Conservation (phyloP, 768 basidiomycete species). For the Trametes sanguinea region DNA sequence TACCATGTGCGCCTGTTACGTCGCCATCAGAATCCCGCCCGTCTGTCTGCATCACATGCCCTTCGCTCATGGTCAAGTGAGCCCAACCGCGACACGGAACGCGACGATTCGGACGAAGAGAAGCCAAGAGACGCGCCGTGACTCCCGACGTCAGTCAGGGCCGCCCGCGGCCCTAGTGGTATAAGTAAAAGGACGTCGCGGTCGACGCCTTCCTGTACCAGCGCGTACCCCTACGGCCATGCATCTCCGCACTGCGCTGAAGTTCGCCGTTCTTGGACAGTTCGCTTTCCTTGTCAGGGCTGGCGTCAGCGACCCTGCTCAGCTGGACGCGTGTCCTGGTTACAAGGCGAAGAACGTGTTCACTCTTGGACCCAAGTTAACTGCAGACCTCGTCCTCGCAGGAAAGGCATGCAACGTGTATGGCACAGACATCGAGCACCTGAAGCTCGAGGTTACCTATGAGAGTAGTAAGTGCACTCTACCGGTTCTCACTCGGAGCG, state of each 20-base stretch:
- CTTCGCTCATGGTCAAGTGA: slow-evolving; percentile 15
- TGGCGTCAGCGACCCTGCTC: slow-evolving; percentile 27
- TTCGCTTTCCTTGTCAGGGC: slow-evolving; percentile 20
- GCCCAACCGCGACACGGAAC: background rate
- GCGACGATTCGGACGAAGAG: background rate
- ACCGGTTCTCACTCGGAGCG: background rate
- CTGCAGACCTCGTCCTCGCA: slow-evolving; percentile 54
- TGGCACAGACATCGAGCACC: slow-evolving; percentile 51
- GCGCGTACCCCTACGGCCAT: slow-evolving; percentile 6
- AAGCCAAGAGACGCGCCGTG: slow-evolving; percentile 6
- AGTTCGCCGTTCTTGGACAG: slow-evolving; percentile 11
- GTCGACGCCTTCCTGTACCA: background rate
- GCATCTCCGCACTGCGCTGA: slow-evolving; percentile 7
- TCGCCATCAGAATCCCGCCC: slow-evolving; percentile 7
- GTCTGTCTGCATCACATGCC: slow-evolving; percentile 7
- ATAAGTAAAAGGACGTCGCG: background rate
- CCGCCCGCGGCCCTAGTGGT: background rate
- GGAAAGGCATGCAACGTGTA: slow-evolving; percentile 59
- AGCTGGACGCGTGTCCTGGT: slow-evolving; percentile 61
- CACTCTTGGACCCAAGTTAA: slow-evolving; percentile 41
- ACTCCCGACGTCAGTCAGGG: slow-evolving; percentile 12
- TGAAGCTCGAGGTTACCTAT: slow-evolving; percentile 56
- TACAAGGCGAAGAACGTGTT: slow-evolving; percentile 54
- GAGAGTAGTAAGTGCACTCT: slow-evolving; percentile 50
- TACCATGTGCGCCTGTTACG: background rate